Conservation (phyloP, 768 basidiomycete species). For the Lyophyllum semitale region DNA sequence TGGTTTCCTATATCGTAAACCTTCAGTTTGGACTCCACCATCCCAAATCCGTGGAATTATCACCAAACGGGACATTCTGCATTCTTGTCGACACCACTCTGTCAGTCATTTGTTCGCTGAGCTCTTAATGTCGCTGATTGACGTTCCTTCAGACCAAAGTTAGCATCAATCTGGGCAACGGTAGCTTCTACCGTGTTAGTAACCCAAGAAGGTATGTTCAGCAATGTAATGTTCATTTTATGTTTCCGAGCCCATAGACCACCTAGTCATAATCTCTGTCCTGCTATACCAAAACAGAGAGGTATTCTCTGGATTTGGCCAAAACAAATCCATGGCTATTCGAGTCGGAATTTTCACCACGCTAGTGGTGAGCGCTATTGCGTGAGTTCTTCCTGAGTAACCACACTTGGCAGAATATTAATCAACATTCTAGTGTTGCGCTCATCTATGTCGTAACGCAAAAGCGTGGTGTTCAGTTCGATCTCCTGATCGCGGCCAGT, state of each 20-base stretch:
- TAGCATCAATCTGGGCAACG: constrained; percentile 27
- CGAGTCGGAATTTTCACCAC: constrained; percentile 29
- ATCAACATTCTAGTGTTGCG: constrained; percentile 21
- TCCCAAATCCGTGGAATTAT: constrained; percentile 20
- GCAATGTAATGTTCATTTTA: not conserved
- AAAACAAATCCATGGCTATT: constrained; percentile 28
- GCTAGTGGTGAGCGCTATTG: constrained; percentile 19
- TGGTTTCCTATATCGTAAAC: no score
- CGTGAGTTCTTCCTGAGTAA: constrained; percentile 3
- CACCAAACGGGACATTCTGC: constrained; percentile 30
- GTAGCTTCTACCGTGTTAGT: constrained; percentile 23
- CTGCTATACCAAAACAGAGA: constrained; percentile 28
- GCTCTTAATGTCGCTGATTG: not conserved
- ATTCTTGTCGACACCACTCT: constrained; percentile 22
- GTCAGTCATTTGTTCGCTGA: constrained; percentile 11
- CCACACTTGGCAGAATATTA: not conserved
- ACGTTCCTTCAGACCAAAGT: constrained; percentile 20
- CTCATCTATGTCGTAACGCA: constrained; percentile 25
- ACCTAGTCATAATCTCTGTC: constrained; percentile 21
- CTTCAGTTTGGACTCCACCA: constrained; percentile 26
- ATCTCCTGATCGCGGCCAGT: constrained; percentile 30
- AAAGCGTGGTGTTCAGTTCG: constrained; percentile 26
- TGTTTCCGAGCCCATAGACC: not conserved
- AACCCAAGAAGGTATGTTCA: constrained; percentile 24
- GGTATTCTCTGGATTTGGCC: constrained; percentile 22